phyloP scores from a whole-genome alignment of 225 moss, liverwort and hornwort genomes.

The Polytrichum formosum region DNA sequence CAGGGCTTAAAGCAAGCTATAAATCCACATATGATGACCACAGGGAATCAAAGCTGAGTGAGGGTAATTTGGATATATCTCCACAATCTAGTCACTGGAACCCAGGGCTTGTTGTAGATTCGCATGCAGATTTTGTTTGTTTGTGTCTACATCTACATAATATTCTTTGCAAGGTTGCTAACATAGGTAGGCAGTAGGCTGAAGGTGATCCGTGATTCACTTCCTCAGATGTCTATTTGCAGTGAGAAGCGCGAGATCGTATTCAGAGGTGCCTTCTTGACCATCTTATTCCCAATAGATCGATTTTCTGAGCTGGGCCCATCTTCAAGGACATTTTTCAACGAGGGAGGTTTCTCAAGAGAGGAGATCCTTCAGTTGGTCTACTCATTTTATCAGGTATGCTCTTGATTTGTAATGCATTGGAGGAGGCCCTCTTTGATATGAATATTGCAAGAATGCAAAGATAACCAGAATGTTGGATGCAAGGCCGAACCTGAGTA shows the following conservation, averaged over 20 bases:
- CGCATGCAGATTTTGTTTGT: too few species aligned
- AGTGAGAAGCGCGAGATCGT: constrained; percentile 60
- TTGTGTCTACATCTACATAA: too few species aligned
- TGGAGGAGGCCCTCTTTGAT: too few species aligned
- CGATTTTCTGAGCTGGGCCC: constrained; percentile 62
- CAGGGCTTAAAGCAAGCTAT: too few species aligned
- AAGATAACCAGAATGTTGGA: too few species aligned
- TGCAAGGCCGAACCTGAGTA: too few species aligned
- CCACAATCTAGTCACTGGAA: too few species aligned
- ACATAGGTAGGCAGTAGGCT: neutral
- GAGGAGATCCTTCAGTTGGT: constrained; percentile 42
- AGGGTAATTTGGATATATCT: too few species aligned
- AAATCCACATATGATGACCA: too few species aligned
- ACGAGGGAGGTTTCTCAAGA: constrained; percentile 43
- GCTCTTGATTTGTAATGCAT: neutral
- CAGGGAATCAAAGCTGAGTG: too few species aligned
- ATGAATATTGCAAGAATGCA: too few species aligned
- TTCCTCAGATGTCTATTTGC: neutral
- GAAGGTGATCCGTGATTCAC: neutral
- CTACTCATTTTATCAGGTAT: constrained; percentile 49
- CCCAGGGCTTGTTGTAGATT: too few species aligned
- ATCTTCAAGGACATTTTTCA: constrained; percentile 52
- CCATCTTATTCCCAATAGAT: constrained; percentile 58
- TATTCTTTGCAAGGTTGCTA: neutral
- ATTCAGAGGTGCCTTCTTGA: constrained; percentile 50